Evolutionary conservation across 2,329 filamentous ascomycete genomes (phyloP), one percentile per base, ranked within the genome.

Genomic region (Thielaviopsis musarum): DNA sequence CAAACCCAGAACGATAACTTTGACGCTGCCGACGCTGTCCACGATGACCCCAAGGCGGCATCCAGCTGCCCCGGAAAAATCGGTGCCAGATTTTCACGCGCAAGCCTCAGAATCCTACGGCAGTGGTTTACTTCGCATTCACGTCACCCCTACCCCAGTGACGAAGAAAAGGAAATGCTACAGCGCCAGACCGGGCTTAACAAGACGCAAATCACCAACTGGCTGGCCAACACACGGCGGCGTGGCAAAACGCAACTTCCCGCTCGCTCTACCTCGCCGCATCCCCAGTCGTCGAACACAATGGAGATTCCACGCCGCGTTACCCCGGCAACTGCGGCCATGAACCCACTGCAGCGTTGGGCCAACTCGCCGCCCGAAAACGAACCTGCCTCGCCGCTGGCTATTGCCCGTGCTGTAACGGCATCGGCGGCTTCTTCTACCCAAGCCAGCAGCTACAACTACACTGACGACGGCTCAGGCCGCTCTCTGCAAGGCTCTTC

Each of bases 171-270:
- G 67, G 86, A 90, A 64, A 79, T 82, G 63, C 75, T 96, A 26
- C 85, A 89, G 70, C 77, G 80, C 54, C 80, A 86, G 65, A 95
- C 90, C 0, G 88, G 89, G 7, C 76, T 96, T 49, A 90, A 82
- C 69, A 82, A 88, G 66, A 85, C 79, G 15, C 91, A 96, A 67
- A 91, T 95, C 65, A 85, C 84, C 12, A 95, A 94, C 69, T 95
- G 90, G 90, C 81, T 95, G 54, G 90, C 90, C 61, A 95, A 95
- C 70, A 89, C 89, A 60, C 83, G 90, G 52, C 82, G 90, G 60
- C 80, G 90, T 63, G 84, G 87, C 65, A 95, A 95, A 73, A 82
- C 86, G 59, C 81, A 83, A 54, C 17, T 59, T 15, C 75, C 80
- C 1, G 82, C 81, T 54, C 78, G 84, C 63, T 82, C 81, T 30